These are phyloP conservation scores for Colletotrichum karsti DNA, from an alignment of 2,329 filamentous ascomycete genomes.

Conservation along the genomic window DNA sequence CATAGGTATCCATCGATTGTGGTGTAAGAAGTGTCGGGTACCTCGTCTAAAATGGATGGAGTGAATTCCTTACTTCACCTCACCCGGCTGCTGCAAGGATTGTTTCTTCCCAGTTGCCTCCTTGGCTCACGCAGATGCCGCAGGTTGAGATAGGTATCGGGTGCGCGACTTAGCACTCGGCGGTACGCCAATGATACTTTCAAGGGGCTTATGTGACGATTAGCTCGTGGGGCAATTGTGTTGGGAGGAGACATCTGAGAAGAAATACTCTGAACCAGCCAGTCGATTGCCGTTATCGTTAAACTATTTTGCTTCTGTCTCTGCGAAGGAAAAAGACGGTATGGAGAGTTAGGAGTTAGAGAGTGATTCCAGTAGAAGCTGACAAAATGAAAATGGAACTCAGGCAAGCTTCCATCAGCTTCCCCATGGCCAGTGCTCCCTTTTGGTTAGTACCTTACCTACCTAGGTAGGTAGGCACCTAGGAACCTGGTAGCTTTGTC, in stretches of 20 bases:
- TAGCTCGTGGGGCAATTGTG: slow-evolving; percentile 18
- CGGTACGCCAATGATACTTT: not conserved
- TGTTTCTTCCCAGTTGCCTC: not conserved
- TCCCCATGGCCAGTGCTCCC: not conserved
- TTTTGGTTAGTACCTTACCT: not conserved
- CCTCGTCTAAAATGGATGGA: not conserved
- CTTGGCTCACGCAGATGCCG: slow-evolving; percentile 7
- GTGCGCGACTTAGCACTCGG: not conserved
- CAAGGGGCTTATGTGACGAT: slow-evolving; percentile 2
- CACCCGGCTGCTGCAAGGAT: slow-evolving; percentile 1
- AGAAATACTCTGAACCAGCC: not conserved
- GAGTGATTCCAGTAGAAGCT: no score
- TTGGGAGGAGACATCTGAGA: not conserved
- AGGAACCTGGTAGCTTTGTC: not conserved
- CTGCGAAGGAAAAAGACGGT: no score
- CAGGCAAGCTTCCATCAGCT: slow-evolving; percentile 13
- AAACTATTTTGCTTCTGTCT: no score
- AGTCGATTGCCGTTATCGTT: not conserved
- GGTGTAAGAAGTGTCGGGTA: not conserved
- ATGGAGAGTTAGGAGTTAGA: no score
- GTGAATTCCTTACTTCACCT: no score
- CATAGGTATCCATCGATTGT: not conserved
- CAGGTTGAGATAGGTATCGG: not conserved
- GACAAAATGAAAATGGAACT: no score
- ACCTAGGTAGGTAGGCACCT: not conserved